Evolutionary conservation across 2,329 filamentous ascomycete genomes (phyloP), one percentile per base, ranked within the genome.

Genomic region (Colletotrichum camelliae): DNA sequence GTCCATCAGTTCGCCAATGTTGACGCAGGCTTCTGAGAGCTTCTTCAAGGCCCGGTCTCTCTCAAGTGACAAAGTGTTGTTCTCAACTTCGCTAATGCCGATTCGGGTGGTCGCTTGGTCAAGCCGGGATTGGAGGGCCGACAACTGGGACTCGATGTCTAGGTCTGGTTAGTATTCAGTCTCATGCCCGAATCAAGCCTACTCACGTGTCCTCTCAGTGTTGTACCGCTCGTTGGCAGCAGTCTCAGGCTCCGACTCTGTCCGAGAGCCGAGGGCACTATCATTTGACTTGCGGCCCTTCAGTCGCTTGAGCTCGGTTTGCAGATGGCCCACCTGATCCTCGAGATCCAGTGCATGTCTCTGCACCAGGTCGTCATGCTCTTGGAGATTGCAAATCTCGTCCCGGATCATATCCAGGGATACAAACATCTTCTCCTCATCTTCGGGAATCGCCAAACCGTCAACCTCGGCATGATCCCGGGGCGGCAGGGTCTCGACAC

Each of bases 1-100:
- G 24, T 84, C 82, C 43, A 86, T 87, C 31, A 88, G 84, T 74
- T 88, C 87, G 78, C 87, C 90, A 78, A 91, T 90, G 39, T 90
- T 91, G 62, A 89, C 87, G 55, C 90, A 92, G 6, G 92, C 92
- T 67, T 91, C 88, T 33, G 90, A 90, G 7, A 93, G 87, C 79
- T 93, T 92, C 67, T 88, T 88, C 65, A 93, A 87, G 48, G 93
- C 89, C 62, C 91, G 91, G 78, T 94, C 93, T 35, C 92, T 89
- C 82, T 95, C 93, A 35, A 90, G 88, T 4, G 88, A 87, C 57
- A 94, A 84, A 5, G 91, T 89, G 77, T 93, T 90, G 74, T 90
- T 92, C 77, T 92, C 89, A 68, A 92, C 91, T 67, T 94, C 91
- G 43, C 89, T 87, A n/a, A 91, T 87, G 76, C 89, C 91, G 29